Percentiles rank a stretch among this genome's conserved stretches.
Conservation (phyloP, 1,139 yeast genomes). For the Pichia sp. region DNA sequence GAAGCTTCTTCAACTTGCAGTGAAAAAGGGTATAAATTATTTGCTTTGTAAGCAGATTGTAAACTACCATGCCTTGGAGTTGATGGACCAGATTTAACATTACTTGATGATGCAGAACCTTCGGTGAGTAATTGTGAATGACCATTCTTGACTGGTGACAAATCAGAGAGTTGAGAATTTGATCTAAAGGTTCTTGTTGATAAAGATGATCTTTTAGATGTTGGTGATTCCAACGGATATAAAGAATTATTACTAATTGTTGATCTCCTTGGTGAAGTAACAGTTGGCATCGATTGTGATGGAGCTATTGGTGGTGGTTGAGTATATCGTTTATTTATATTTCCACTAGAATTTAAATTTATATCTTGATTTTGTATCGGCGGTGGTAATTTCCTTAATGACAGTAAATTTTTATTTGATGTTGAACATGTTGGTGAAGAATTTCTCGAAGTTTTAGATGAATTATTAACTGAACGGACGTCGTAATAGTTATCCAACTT, state of each 20-base stretch:
- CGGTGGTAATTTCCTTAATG: constrained; percentile 10
- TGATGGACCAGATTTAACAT: constrained; percentile 3
- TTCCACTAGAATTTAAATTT: not conserved
- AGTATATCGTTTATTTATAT: constrained; percentile 6
- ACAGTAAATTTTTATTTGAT: constrained; percentile 1
- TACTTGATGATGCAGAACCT: constrained; percentile 4
- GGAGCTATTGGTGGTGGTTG: constrained; percentile 11
- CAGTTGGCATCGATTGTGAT: not conserved
- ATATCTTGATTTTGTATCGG: constrained; percentile 2
- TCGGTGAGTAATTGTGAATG: constrained; percentile 13
- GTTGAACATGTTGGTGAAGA: constrained; percentile 21
- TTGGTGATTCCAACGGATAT: constrained; percentile 19
- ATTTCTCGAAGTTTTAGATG: constrained; percentile 19
- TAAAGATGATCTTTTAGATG: constrained; percentile 27
- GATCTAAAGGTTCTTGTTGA: constrained; percentile 29
- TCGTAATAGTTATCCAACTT: constrained; percentile 13
- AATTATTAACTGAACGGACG: constrained; percentile 12
- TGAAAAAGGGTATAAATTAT: constrained; percentile 13
- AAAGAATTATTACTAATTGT: constrained; percentile 7
- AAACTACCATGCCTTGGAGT: constrained; percentile 9
- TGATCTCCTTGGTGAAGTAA: constrained; percentile 12
- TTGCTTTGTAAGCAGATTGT: constrained; percentile 1
- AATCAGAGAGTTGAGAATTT: constrained; percentile 24
- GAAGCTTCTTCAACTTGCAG: constrained; percentile 25
- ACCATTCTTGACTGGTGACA: constrained; percentile 20